Evolutionary conservation across 108 stramenopile genomes (phyloP), one percentile per base, ranked within the genome.

Genomic region (Conticribra weissflogii): DNA sequence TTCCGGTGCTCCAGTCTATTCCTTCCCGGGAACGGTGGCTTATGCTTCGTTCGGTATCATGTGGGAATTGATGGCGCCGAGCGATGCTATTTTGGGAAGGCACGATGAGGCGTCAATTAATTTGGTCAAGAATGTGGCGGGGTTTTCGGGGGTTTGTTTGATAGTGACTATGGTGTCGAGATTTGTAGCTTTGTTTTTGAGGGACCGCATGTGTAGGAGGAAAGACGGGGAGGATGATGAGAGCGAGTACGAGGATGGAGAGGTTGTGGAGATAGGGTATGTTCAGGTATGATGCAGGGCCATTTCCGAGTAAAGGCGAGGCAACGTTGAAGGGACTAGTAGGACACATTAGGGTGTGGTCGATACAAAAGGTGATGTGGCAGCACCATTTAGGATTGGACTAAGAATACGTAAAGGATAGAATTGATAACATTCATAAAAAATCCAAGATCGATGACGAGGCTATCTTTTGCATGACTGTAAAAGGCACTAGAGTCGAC

Each of bases 121-220:
- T 53, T 63, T 77, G 33, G 33, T 69, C 55, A 69, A 64, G 55
- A 69, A 69, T 69, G 62, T 77, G 32, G 31, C 68, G 19, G 62
- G 68, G 22, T 69, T 77, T 31, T 63, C 52, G 8, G 67, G 47
- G n/a, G 68, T 31, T 0, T 62, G 52, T 34, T 24, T 77, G 2
- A 27, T 69, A 57, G 56, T 65, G 1, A 68, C 68, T 22, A 63
- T 57, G 21, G 34, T 77, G 2, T 69, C 76, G 12, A 61, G 76
- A n/a, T 59, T 56, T 18, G 28, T 65, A 21, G 76, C 76, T 30
- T 27, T 77, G 3, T 64, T 63, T 49, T 18, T 77, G n/a, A 44
- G 76, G 30, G 76, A 77, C 52, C 33, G 51, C 9, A 51, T 51
- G 29, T 65, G 63, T 19, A 50, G 62, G n/a, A 47, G 27, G n/a